Evolutionary conservation across 129 eudicot species (phyloP), one percentile per base, ranked within the genome.

Genomic region (Cynara cardunculus): DNA sequence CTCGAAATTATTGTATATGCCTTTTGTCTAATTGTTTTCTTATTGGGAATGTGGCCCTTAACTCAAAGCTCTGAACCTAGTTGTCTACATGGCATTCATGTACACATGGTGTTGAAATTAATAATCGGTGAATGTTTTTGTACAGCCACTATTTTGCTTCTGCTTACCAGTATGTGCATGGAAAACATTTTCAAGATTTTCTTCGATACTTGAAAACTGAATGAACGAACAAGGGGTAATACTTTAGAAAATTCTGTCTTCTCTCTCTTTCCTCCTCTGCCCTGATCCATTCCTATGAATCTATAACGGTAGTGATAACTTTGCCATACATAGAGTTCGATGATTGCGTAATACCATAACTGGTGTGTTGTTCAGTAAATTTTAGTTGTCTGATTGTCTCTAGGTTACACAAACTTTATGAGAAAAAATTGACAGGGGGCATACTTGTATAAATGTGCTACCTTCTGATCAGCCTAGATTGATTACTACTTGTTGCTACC

Each of bases 171-270:
- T 86, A 61, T 81, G 82, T 83, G 77, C 72, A 41, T 83, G 87
- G 88, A 85, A 82, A 86, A 83, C 77, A 81, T 46, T 77, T 82
- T 83, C 87, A 82, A 87, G 93, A 87, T 85, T 89, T 83, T 85
- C 86, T 85, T 80, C 71, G 53, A 30, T 75, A 75, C 80, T 46
- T 41, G 56, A 73, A 18, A 68, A 71, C 59, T 87, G 71, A 86
- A 76, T 69, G 81, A 80, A 83, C 30, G 68, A 67, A 83, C 78
- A 84, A 27, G 78, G 75, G 86, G 85, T 84, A 74, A 82, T 72
- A 37, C 22, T 22, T 16, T 68, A 22, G 68, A 26, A 1, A 53
- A 22, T 78, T 69, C 25, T 21, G 3, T 31, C 3, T 16, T 25
- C 77, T 39, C 65, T 21, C 65, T 66, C 25, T 39, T 31, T 31